These are phyloP conservation scores for Wickerhamomyces sp. DNA, from an alignment of 1,139 yeast genomes.

Conservation along the genomic window DNA sequence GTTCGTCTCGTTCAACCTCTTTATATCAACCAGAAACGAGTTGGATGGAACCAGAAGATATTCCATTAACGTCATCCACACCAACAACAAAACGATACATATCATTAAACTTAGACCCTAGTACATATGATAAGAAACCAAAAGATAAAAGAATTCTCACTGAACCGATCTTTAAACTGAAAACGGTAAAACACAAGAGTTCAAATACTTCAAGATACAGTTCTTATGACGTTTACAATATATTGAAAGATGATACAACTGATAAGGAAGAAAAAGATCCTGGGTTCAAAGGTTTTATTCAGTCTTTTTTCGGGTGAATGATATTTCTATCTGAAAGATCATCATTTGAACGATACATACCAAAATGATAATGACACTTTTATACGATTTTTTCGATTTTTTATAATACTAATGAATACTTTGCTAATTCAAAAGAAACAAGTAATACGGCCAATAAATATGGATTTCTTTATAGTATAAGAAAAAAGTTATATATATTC, in stretches of 20 bases:
- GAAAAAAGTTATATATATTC: conserved; percentile 1
- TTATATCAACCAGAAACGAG: conserved; percentile 23
- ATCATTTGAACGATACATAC: not conserved
- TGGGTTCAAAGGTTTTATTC: conserved; percentile 12
- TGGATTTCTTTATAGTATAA: too few species aligned
- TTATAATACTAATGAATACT: too few species aligned
- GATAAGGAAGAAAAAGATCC: conserved; percentile 1
- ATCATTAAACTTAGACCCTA: conserved; percentile 19
- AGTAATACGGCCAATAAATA: too few species aligned
- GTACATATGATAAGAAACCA: conserved; percentile 4
- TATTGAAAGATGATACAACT: conserved; percentile 13
- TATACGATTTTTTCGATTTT: too few species aligned
- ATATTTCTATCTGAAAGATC: too few species aligned
- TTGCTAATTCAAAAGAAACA: too few species aligned
- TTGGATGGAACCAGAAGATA: conserved; percentile 30
- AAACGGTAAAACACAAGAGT: conserved; percentile 2
- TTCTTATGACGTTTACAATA: conserved; percentile 21
- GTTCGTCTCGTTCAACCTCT: conserved; percentile 20
- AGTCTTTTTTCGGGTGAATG: conserved; percentile 1
- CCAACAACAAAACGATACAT: conserved; percentile 20
- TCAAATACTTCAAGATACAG: conserved; percentile 11
- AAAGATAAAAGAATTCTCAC: conserved; percentile 1
- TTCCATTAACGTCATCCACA: conserved; percentile 11
- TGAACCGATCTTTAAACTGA: conserved; percentile 5
- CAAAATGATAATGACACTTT: not conserved